Percentiles rank a stretch among this genome's conserved stretches.
Evolutionary conservation across 148 eudicot species (phyloP).

Genomic region (Nyssa sinensis): DNA sequence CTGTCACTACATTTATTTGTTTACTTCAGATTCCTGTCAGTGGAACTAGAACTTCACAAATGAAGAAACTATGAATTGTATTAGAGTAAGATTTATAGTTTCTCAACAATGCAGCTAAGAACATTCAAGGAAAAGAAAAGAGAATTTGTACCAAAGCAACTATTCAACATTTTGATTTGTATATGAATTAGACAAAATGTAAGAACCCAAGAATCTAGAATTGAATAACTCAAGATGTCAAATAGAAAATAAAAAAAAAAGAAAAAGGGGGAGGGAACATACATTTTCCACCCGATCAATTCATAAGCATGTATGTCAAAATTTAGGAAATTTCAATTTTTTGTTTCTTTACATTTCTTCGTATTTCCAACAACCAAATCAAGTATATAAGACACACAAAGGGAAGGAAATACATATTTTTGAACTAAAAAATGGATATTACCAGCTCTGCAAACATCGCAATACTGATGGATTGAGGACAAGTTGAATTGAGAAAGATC

Average conservation of each 20-base stretch:
- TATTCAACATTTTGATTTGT: not conserved
- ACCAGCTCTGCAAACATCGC: constrained; percentile 76
- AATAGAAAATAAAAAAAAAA: no score
- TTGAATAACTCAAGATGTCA: not conserved
- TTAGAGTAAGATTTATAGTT: not conserved
- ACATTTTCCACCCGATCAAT: not conserved
- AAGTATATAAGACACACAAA: not conserved
- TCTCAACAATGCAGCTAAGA: not conserved
- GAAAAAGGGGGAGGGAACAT: not conserved
- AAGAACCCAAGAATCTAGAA: not conserved
- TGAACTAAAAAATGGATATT: constrained; percentile 9
- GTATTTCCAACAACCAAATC: not conserved
- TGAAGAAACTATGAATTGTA: not conserved
- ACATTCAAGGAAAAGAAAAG: not conserved
- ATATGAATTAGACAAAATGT: not conserved
- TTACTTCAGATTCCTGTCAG: not conserved
- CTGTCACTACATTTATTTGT: constrained; percentile 7
- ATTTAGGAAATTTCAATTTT: not conserved
- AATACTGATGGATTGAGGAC: constrained; percentile 66
- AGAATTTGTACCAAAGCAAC: not conserved
- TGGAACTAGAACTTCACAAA: not conserved
- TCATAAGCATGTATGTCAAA: not conserved
- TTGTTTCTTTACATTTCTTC: no score
- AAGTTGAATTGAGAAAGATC: constrained; percentile 49
- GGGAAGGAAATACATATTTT: not conserved